These are phyloP conservation scores for Salix suchowensis DNA, from an alignment of 345 rosid genomes.

Conservation along the genomic window DNA sequence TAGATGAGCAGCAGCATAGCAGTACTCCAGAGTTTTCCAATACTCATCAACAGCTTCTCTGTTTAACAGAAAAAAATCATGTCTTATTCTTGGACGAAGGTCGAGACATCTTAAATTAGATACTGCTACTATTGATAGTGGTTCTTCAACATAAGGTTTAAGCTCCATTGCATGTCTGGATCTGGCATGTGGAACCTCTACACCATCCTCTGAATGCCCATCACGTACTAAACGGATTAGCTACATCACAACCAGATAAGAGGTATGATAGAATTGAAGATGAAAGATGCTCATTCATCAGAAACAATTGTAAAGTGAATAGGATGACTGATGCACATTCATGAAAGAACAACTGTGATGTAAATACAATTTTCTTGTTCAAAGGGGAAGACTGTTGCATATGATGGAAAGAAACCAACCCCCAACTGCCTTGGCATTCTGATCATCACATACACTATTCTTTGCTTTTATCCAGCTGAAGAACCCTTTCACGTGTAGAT, in stretches of 20 bases:
- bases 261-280: slow-evolving; percentile 10
- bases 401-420: neutral
- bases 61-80: slow-evolving; percentile 72
- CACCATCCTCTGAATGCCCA: slow-evolving; percentile 45
- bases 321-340: too few relatives aligned
- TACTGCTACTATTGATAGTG: slow-evolving; percentile 46
- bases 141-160: slow-evolving; percentile 91
- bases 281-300: slow-evolving; percentile 3
- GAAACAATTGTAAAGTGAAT: neutral
- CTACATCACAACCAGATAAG: slow-evolving; percentile 38
- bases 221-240: slow-evolving; percentile 64
- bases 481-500: neutral
- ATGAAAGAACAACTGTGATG: too few relatives aligned
- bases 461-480: neutral
- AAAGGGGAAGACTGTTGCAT: neutral
- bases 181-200: slow-evolving; percentile 47
- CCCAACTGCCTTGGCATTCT: neutral
- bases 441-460: neutral
- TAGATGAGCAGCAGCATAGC: slow-evolving; percentile 87
- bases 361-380: too few relatives aligned
- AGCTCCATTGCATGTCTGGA: slow-evolving; percentile 76
- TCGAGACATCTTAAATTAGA: slow-evolving; percentile 54
- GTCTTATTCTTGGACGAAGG: slow-evolving; percentile 88
- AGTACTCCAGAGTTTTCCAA: slow-evolving; percentile 90
- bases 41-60: slow-evolving; percentile 83